Base-by-base conservation (phyloP, 1,284 basidiomycete species). In the Coniferiporia sulphurascens region DNA sequence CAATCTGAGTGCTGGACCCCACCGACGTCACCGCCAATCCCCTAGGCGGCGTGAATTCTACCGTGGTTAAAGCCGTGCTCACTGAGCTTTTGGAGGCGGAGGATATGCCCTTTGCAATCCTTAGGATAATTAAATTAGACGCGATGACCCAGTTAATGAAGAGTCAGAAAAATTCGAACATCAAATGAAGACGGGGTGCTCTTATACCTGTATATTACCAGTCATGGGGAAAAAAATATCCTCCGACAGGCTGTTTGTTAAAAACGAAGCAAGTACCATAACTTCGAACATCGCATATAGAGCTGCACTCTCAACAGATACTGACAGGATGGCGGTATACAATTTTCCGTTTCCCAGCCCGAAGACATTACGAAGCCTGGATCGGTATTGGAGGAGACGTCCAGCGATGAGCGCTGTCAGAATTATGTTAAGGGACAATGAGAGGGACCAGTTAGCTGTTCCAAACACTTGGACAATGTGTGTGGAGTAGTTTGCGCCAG, bases 261-360 rank as follows among this genome's bases (percentile, higher is more conserved):
- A 51, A 49, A 65, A 69, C 0, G 66, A 58, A n/a, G 68, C 55
- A 15, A 70, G 48, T 19, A 68, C 67, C 15, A 66, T 52, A 1
- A 70, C 48, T 4, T 64, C 61, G 27, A 65, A 66, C 0, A 57
- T 35, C 5, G 67, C 66, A 54, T 68, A 68, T 10, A 69, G 65
- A 38, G 65, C 62, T 12, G 67, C 65, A 2, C 66, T 68, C 51
- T 69, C 68, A 44, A 66, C 56, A 43, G 67, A 49, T 56, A 70
- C 68, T 1, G 66, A 65, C 1, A 62, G 63, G 12, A 70, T 58
- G 10, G 63, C 64, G 6, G 63, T 65, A 52, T 59, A 59, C 8
- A 49, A 17, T 17, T 54, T 45, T 9, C 43, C 51, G 21, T 59
- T 52, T 21, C 45, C 22, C 7, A 17, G 52, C 0, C 58, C 52